Percentiles rank a stretch among this genome's conserved stretches.
phyloP scores from a whole-genome alignment of 768 basidiomycete species.

The Tylopilus balloui region DNA sequence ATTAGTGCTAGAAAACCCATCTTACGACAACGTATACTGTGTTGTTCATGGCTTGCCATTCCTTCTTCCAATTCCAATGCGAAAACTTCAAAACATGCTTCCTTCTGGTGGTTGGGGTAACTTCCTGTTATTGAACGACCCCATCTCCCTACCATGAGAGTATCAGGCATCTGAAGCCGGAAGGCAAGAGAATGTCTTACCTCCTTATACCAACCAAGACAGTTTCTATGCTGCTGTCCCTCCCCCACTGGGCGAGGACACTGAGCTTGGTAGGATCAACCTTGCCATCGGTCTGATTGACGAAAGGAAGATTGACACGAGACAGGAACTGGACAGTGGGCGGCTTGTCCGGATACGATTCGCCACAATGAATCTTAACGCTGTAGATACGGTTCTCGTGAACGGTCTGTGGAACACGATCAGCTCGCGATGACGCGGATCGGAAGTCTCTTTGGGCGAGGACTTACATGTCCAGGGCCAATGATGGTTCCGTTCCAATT shows the following conservation, averaged over 20 bases:
- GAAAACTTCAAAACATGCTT: slow-evolving; percentile 49
- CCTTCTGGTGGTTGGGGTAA: slow-evolving; percentile 94
- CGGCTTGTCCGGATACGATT: slow-evolving; percentile 68
- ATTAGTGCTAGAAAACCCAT: slow-evolving; percentile 22
- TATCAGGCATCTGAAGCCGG: slow-evolving; percentile 7
- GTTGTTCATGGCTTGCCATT: slow-evolving; percentile 8
- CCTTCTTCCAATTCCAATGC: slow-evolving; percentile 11
- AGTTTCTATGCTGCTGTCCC: slow-evolving; percentile 77
- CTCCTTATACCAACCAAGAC: slow-evolving; percentile 90
- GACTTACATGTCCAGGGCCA: slow-evolving; percentile 90
- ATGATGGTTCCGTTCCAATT: slow-evolving; percentile 99
- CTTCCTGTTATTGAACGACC: slow-evolving; percentile 84
- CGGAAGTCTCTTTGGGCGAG: neutral
- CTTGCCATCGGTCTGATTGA: slow-evolving; percentile 66
- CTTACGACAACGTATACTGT: slow-evolving; percentile 9
- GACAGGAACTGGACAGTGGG: slow-evolving; percentile 84
- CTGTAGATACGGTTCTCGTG: slow-evolving; percentile 99
- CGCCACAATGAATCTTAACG: slow-evolving; percentile 82
- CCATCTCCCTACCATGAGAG: slow-evolving; percentile 76
- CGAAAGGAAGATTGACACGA: slow-evolving; percentile 91
- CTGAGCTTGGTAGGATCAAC: slow-evolving; percentile 71
- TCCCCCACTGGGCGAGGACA: slow-evolving; percentile 71
- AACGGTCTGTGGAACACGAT: slow-evolving; percentile 59
- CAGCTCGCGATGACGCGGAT: slow-evolving; percentile 13
- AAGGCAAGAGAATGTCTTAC: slow-evolving; percentile 36